Evolutionary conservation across 306 rosid species (phyloP), one percentile per base, ranked within the genome.

Genomic region (Crataegus laevigata): DNA sequence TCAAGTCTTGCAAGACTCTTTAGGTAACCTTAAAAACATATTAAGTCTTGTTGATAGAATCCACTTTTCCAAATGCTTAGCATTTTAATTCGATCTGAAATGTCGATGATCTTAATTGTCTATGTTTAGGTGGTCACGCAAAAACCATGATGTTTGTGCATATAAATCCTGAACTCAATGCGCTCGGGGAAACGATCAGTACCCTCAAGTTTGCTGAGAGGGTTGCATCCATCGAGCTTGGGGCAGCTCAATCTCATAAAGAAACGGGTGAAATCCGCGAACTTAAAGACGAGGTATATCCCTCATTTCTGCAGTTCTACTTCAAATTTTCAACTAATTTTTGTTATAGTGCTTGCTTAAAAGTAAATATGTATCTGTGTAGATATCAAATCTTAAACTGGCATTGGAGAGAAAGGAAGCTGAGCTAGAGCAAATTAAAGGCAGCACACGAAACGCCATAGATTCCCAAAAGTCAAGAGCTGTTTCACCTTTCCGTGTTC

Each of bases 131-230:
- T 73, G 98, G 98, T 52, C 96, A 91, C 50, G 98, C 98, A 60
- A 94, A 94, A 78, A 94, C 98, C 22, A 87, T 94, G 89, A 94
- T 94, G 98, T 94, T 94, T 86, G 98, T 94, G 55, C 98, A 94
- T 81, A 90, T 94, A 88, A 94, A 94, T 73, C 94, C 97, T 24
- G 98, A 94, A 76, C 58, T 86, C 11, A 89, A 87, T 75, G 87
- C 98, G 6, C 80, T 90, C 47, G 98, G 98, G 78, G 98, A 94
- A 82, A 94, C 98, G 21, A 90, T 94, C 47, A 94, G 98, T 88
- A 94, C 97, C 3, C 94, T 94, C 75, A 94, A 94, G 83, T 94
- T 94, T 82, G 97, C 98, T 14, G 98, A 94, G 83, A 94, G 98
- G 82, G 98, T 91, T 78, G 94, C 96, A 11, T 81, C 94, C 78